phyloP scores from a whole-genome alignment of 176 grass and related monocot species.

The Aegilops speltoides region DNA sequence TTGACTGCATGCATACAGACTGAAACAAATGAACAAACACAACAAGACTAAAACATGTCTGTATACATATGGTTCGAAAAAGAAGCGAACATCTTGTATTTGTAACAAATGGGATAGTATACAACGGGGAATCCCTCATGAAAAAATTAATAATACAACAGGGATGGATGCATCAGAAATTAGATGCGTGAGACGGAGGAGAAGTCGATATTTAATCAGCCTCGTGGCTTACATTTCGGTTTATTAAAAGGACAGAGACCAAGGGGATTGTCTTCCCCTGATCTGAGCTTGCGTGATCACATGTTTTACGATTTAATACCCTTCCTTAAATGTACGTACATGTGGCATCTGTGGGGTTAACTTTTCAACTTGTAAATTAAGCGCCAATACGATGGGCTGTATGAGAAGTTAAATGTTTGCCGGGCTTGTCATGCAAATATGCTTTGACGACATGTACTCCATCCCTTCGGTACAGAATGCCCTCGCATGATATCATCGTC shows the following conservation, averaged over 20 bases:
- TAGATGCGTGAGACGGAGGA: neutral
- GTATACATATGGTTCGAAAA: too few relatives aligned
- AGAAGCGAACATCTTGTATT: too few relatives aligned
- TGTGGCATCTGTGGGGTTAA: neutral
- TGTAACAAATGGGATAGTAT: too few relatives aligned
- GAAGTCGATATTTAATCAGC: neutral
- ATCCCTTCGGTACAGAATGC: neutral
- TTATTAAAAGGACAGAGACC: neutral
- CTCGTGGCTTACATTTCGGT: neutral
- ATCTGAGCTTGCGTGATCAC: neutral
- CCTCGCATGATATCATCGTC: too few relatives aligned
- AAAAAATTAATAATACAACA: too few relatives aligned
- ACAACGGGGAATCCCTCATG: too few relatives aligned
- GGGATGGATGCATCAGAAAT: neutral
- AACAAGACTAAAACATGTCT: too few relatives aligned
- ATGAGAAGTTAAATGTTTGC: neutral
- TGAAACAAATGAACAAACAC: too few relatives aligned
- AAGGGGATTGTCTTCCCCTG: conserved; percentile 19
- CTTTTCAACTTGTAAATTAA: neutral
- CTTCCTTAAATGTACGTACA: neutral
- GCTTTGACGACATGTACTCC: neutral
- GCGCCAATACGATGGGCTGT: neutral
- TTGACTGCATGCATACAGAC: too few relatives aligned
- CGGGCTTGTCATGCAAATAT: too few relatives aligned
- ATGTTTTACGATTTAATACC: neutral